These are phyloP conservation scores for Psidium guajava DNA, from an alignment of 345 rosid genomes.

Conservation along the genomic window DNA sequence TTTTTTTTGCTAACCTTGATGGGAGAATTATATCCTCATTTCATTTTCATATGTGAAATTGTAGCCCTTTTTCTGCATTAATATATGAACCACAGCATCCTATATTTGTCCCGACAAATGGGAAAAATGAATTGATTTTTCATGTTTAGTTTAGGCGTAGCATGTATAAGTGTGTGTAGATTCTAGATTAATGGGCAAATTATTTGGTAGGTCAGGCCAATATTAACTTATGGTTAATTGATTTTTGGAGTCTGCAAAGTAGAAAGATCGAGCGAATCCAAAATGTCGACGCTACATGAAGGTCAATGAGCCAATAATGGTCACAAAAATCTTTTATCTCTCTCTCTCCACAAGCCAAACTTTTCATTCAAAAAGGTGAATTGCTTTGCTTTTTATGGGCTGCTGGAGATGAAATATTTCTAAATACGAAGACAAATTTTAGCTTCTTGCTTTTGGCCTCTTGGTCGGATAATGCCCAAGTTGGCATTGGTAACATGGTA, in stretches of 20 bases:
- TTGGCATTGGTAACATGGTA: not conserved
- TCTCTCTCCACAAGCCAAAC: not conserved
- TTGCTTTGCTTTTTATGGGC: not conserved
- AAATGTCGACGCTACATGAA: not conserved
- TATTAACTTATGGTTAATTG: not conserved
- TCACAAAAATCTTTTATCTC: not conserved
- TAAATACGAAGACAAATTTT: rapidly evolving
- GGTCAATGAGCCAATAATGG: not conserved
- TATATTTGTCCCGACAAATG: not conserved
- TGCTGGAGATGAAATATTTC: not conserved
- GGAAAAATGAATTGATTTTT: not conserved
- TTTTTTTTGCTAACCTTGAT: not conserved
- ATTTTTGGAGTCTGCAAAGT: not conserved
- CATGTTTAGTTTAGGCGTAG: not conserved
- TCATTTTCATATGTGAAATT: not conserved
- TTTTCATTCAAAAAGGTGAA: not conserved
- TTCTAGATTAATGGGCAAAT: not conserved
- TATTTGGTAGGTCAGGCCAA: not conserved
- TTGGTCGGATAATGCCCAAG: not conserved
- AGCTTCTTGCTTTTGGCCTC: not conserved
- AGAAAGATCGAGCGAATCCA: not conserved
- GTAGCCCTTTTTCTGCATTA: not conserved
- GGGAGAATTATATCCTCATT: not conserved
- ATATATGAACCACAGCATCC: not conserved
- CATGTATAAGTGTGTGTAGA: not conserved